phyloP scores from a whole-genome alignment of 148 eudicot genomes.

The Persicaria tinctoria region DNA sequence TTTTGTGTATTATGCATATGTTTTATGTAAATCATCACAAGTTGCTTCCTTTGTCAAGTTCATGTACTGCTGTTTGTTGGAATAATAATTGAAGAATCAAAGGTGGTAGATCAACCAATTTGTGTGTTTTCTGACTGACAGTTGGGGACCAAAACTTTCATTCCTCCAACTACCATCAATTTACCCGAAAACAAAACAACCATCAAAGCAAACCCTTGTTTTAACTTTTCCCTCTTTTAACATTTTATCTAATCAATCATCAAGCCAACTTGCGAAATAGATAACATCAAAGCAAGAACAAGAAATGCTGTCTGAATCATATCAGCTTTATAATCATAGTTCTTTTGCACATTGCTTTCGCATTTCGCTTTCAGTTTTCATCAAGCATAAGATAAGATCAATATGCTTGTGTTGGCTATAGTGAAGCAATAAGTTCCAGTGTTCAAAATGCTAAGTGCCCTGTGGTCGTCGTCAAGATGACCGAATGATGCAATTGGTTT shows the following conservation, averaged over 20 bases:
- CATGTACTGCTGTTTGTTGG: neutral
- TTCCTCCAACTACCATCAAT: neutral
- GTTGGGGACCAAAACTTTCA: neutral
- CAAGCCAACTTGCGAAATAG: neutral
- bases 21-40: neutral
- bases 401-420: neutral
- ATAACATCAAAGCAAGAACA: neutral
- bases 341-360: neutral
- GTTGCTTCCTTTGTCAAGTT: neutral
- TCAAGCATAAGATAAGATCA: neutral
- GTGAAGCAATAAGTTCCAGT: neutral
- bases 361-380: neutral
- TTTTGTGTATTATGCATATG: neutral
- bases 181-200: neutral
- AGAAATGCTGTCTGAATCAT: neutral
- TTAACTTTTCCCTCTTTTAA: neutral
- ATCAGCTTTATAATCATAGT: neutral
- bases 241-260: neutral
- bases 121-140: neutral
- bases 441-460: constrained; percentile 8
- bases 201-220: neutral
- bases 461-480: neutral
- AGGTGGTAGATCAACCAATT: neutral
- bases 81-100: neutral
- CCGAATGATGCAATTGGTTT: neutral